Conservation (phyloP, 805 yeast species). For the Diddensiella santjacobensis region DNA sequence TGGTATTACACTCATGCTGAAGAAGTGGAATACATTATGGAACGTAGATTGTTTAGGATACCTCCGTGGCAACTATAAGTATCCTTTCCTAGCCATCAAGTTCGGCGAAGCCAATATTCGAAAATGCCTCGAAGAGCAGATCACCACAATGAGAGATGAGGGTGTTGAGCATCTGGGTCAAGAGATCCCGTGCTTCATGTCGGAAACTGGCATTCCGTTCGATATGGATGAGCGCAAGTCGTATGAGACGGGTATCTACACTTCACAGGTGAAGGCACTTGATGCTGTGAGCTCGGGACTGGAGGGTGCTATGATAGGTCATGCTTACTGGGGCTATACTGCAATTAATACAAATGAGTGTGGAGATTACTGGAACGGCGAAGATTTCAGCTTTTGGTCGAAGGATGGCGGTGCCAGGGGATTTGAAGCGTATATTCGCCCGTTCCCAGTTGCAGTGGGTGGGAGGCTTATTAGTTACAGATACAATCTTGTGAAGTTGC, state of each 20-base stretch:
- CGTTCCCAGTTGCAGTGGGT: slow-evolving; percentile 60
- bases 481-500: slow-evolving; percentile 51
- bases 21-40: slow-evolving; percentile 77
- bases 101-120: slow-evolving; percentile 77
- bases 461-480: slow-evolving; percentile 56
- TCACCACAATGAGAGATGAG: slow-evolving; percentile 63
- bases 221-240: slow-evolving; percentile 86
- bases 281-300: slow-evolving; percentile 79
- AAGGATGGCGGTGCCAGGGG: slow-evolving; percentile 17
- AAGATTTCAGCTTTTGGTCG: slow-evolving; percentile 87
- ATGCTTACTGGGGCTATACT: slow-evolving; percentile 84
- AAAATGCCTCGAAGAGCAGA: slow-evolving; percentile 64
- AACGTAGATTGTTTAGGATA: slow-evolving; percentile 90
- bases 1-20: slow-evolving; percentile 89
- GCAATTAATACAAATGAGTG: slow-evolving; percentile 67
- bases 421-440: slow-evolving; percentile 61
- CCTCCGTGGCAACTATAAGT: slow-evolving; percentile 68
- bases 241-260: slow-evolving; percentile 59
- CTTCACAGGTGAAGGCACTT: slow-evolving; percentile 72
- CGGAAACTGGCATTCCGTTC: slow-evolving; percentile 97
- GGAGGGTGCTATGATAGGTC: slow-evolving; percentile 68
- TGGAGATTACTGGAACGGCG: slow-evolving; percentile 95
- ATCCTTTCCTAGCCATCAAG: slow-evolving; percentile 65
- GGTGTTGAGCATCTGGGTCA: slow-evolving; percentile 57
- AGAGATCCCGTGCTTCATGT: slow-evolving; percentile 67